These are phyloP conservation scores for Niebla homalea DNA, from an alignment of 495 filamentous ascomycete species.

Conservation along the genomic window DNA sequence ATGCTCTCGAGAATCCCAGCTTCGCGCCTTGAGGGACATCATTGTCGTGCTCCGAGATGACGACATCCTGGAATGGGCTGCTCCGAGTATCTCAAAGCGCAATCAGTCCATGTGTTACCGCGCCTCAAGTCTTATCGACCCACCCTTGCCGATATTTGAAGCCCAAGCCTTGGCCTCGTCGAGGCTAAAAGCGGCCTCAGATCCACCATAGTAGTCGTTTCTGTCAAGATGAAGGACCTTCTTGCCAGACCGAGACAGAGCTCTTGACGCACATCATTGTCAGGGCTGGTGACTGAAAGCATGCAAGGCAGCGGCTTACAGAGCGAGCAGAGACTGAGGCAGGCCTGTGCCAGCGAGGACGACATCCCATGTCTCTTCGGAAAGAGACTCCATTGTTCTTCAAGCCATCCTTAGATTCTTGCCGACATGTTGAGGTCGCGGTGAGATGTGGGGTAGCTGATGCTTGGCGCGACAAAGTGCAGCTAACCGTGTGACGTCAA, in stretches of 20 bases:
- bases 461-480: no score
- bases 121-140: not conserved
- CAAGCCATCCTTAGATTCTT: no score
- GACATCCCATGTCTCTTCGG: slow-evolving; percentile 79
- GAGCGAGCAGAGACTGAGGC: slow-evolving; percentile 77
- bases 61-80: not conserved
- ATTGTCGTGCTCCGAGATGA: not conserved
- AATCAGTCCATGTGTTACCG: not conserved
- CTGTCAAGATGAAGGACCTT: slow-evolving; percentile 82
- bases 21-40: not conserved
- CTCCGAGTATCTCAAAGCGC: not conserved
- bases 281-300: slow-evolving; percentile 26
- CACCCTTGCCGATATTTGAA: slow-evolving; percentile 35
- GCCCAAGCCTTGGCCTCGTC: slow-evolving; percentile 73
- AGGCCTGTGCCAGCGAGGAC: slow-evolving; percentile 82
- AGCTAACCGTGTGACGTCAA: no score
- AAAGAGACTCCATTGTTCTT: slow-evolving; percentile 58
- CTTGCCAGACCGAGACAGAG: slow-evolving; percentile 82
- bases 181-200: slow-evolving; percentile 76
- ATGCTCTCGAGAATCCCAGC: slow-evolving; percentile 51
- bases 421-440: no score
- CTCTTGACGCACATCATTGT: slow-evolving; percentile 50
- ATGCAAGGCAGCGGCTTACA: slow-evolving; percentile 46
- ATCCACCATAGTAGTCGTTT: slow-evolving; percentile 76
- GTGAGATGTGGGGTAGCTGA: no score